Evolutionary conservation across 2,329 filamentous ascomycete genomes (phyloP).

Genomic region (Aspergillaceae sp.): DNA sequence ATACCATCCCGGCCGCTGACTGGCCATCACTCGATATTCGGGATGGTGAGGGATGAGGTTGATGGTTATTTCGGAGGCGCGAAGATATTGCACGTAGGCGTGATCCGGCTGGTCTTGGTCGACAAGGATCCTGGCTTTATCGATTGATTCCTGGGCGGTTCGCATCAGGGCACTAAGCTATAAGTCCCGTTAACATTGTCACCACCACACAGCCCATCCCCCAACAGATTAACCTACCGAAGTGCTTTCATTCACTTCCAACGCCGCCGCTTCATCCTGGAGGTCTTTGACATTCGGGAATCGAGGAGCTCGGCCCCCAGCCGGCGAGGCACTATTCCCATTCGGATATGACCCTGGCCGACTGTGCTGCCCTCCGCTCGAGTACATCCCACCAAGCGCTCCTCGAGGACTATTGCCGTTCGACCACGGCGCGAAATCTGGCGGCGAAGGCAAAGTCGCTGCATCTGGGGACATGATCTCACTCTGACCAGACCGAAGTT

Average conservation of each 20-base stretch:
- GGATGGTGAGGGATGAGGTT: conserved; percentile 67
- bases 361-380: conserved; percentile 16
- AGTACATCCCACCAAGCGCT: conserved; percentile 21
- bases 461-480: conserved; percentile 32
- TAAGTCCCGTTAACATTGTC: conserved; percentile 10
- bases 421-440: conserved; percentile 27
- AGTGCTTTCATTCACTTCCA: conserved; percentile 24
- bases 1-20: conserved; percentile 43
- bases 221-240: conserved; percentile 17
- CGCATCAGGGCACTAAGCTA: conserved; percentile 29
- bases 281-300: conserved; percentile 35
- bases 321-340: conserved; percentile 10
- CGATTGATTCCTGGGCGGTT: conserved; percentile 29
- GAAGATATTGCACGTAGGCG: conserved; percentile 76
- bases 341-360: conserved; percentile 18
- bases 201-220: neutral
- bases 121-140: conserved; percentile 22
- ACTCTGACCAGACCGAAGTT: conserved; percentile 7
- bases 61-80: conserved; percentile 68
- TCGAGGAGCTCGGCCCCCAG: conserved; percentile 15
- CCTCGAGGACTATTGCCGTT: conserved; percentile 15
- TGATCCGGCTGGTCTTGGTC: conserved; percentile 49
- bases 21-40: conserved; percentile 59
- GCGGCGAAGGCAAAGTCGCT: conserved; percentile 29
- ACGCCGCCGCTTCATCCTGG: conserved; percentile 29